phyloP scores from a whole-genome alignment of 1,284 basidiomycete species.

The Pascua guehoae region DNA sequence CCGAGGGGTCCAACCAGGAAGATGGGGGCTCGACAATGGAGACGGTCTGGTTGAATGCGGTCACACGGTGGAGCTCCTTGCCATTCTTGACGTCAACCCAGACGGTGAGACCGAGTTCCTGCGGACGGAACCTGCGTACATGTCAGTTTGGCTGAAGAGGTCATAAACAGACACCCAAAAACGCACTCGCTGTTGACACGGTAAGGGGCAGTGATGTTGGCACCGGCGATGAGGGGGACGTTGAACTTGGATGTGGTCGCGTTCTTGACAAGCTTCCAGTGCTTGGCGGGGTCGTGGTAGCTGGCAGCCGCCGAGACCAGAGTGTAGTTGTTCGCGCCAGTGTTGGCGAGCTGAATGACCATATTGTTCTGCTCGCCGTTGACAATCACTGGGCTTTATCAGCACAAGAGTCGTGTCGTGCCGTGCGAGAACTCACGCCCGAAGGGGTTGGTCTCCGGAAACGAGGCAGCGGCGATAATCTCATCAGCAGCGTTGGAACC shows the following conservation, averaged over 20 bases:
- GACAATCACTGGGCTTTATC: conserved; percentile 62
- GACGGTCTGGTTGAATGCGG: conserved; percentile 73
- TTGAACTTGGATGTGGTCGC: conserved; percentile 63
- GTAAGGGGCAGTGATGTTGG: conserved; percentile 70
- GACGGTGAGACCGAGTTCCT: conserved; percentile 71
- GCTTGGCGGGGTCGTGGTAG: conserved; percentile 64
- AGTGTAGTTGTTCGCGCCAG: conserved; percentile 69
- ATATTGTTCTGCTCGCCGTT: conserved; percentile 80
- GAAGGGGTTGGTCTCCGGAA: conserved; percentile 73
- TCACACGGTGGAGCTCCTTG: conserved; percentile 55
- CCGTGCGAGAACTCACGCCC: conserved; percentile 59
- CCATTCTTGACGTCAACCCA: conserved; percentile 58
- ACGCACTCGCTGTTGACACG: conserved; percentile 79
- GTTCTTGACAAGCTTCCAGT: conserved; percentile 61
- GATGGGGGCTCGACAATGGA: conserved; percentile 75
- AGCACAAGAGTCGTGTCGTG: neutral
- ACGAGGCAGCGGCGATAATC: conserved; percentile 62
- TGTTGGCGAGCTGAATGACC: conserved; percentile 67
- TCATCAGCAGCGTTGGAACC: conserved; percentile 35
- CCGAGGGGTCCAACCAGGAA: conserved; percentile 73
- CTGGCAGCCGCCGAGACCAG: conserved; percentile 67
- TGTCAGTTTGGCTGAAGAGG: neutral
- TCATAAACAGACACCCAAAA: neutral
- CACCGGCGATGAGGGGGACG: conserved; percentile 60
- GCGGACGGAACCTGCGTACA: conserved; percentile 56